These are phyloP conservation scores for Erysimum cheiranthoides DNA, from an alignment of 345 rosid genomes.

Conservation along the genomic window DNA sequence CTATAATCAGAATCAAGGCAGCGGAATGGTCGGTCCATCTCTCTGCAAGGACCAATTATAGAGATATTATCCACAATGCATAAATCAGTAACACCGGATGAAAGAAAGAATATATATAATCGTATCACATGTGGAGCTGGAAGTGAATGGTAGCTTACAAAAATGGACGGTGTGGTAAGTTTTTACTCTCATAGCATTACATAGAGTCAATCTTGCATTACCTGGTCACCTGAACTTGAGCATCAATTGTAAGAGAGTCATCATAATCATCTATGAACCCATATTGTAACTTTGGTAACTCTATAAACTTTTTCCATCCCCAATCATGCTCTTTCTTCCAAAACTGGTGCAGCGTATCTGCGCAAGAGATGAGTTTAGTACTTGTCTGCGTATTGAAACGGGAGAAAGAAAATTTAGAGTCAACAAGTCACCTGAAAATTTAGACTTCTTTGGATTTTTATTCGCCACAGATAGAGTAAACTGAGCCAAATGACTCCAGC, in stretches of 20 bases:
- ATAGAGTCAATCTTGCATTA: background rate
- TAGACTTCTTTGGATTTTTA: conserved; percentile 81
- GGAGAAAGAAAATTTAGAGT: background rate
- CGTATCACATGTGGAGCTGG: background rate
- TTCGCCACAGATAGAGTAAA: conserved; percentile 89
- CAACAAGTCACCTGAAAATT: conserved; percentile 64
- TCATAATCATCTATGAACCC: conserved; percentile 22
- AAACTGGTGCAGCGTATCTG: conserved; percentile 60
- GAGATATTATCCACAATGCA: background rate
- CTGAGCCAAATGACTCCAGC: conserved; percentile 62
- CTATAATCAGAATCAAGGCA: background rate
- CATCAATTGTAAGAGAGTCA: conserved; percentile 76
- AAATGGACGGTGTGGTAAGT: no score
- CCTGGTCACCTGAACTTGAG: conserved; percentile 92
- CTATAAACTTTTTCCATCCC: conserved; percentile 8
- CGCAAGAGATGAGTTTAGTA: conserved; percentile 41
- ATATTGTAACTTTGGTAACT: background rate
- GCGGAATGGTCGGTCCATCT: background rate
- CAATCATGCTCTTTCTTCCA: conserved; percentile 2
- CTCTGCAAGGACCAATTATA: background rate
- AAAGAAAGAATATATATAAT: background rate
- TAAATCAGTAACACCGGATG: background rate
- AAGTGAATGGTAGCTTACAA: background rate
- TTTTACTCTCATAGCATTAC: background rate
- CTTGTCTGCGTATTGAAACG: conserved; percentile 24